Base-by-base conservation (phyloP, 192 early-diverging fungal species). In the Umbelopsis sp. region DNA sequence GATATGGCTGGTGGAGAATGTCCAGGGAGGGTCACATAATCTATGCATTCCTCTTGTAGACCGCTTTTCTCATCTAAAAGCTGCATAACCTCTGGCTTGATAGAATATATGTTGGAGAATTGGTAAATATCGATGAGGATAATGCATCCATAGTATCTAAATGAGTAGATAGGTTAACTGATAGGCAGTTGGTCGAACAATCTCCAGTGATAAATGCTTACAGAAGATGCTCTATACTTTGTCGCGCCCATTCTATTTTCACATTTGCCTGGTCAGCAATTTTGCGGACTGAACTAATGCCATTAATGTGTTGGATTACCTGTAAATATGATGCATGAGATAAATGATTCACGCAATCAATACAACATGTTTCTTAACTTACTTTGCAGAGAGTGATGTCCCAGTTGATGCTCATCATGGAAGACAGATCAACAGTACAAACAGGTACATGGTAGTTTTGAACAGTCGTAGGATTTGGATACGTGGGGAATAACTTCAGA, bases 111-210 rank as follows among this genome's bases (percentile, higher is more conserved):
- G 73, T 99, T 99, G 70, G 89, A 86, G 75, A 96, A 99, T 87
- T 97, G 94, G 79, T 98, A 98, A 22, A 99, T 90, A 70, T 98
- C 96, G 5, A 93, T 88, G 80, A 98, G 74, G 36, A 87, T 88
- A 29, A 97, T 91, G 71, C 95, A 97, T 8, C 96, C 96, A 77
- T 94, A 98, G 79, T 93, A 93, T 38, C 91, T 92, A 21, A n/a
- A n/a, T n/a, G n/a, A n/a, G n/a, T n/a, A n/a, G n/a, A n/a, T n/a
- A n/a, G n/a, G n/a, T n/a, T n/a, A n/a, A n/a, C n/a, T n/a, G n/a
- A n/a, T n/a, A n/a, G n/a, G n/a, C n/a, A 11, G 38, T 10, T 5
- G 20, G 24, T 70, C 25, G 17, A 43, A 34, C 34, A 51, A 41
- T 11, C 20, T 12, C 34, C 38, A 45, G 10, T 21, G 25, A 17